Conservation (phyloP, 1,139 yeast genomes). For the Scheffersomyces stambukii region DNA sequence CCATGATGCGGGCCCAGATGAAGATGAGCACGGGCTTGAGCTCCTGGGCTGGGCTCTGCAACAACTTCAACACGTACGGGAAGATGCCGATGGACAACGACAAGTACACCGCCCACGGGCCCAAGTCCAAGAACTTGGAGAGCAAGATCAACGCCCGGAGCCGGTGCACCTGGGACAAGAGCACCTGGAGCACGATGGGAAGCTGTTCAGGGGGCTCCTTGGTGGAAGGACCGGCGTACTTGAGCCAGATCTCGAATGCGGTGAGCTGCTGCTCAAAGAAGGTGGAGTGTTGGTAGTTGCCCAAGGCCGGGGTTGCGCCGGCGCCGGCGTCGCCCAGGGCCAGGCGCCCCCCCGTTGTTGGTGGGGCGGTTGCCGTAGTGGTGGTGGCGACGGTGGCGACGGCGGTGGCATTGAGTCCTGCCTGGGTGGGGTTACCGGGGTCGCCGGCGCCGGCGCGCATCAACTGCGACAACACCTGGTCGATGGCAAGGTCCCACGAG, state of each 20-base stretch:
- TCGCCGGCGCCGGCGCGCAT: conserved; percentile 20
- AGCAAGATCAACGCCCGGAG: conserved; percentile 80
- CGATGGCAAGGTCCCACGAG: conserved; percentile 96
- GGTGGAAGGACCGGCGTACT: conserved; percentile 75
- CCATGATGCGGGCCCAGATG: conserved; percentile 97
- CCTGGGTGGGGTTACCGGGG: not conserved
- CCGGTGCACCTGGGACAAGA: conserved; percentile 90
- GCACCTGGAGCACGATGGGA: conserved; percentile 89
- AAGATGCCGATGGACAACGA: conserved; percentile 93
- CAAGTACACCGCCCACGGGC: conserved; percentile 96
- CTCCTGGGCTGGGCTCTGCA: conserved; percentile 95
- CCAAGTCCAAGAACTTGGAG: conserved; percentile 83
- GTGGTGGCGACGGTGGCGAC: conserved; percentile 9
- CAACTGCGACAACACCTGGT: conserved; percentile 79
- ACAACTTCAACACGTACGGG: conserved; percentile 84
- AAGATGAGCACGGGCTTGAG: conserved; percentile 90
- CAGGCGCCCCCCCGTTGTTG: conserved; percentile 3
- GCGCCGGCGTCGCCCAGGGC: conserved; percentile 12
- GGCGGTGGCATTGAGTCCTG: not conserved
- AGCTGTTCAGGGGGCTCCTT: conserved; percentile 91
- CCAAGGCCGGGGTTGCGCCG: conserved; percentile 24
- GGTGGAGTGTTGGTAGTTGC: conserved; percentile 77
- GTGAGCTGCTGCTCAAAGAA: conserved; percentile 95
- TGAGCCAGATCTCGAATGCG: conserved; percentile 94
- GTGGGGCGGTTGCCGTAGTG: conserved; percentile 9